Evolutionary conservation across 768 basidiomycete species (phyloP).

Genomic region (Suillus hirtellus): DNA sequence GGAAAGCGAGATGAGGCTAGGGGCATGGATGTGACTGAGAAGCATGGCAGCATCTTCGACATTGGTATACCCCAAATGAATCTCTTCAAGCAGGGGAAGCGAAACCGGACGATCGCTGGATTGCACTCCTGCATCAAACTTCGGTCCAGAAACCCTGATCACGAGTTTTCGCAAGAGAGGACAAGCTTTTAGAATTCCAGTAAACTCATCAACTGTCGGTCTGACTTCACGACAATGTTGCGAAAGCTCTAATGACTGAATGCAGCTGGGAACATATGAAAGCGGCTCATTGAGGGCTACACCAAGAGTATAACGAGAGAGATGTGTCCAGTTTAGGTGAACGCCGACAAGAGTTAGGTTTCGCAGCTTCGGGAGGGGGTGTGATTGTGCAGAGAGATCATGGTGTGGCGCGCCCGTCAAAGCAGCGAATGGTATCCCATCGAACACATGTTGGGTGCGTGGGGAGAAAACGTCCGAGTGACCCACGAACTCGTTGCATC

Average conservation of each 20-base stretch:
- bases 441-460: constrained; percentile 34
- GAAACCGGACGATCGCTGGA: constrained; percentile 28
- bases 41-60: constrained; percentile 37
- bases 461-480: constrained; percentile 48
- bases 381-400: constrained; percentile 14
- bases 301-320: constrained; percentile 30
- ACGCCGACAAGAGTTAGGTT: constrained; percentile 55
- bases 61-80: constrained; percentile 48
- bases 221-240: constrained; percentile 56
- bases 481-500: constrained; percentile 58
- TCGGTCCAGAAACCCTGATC: constrained; percentile 50
- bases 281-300: neutral
- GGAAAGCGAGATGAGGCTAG: constrained; percentile 36
- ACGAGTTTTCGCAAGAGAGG: constrained; percentile 43
- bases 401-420: constrained; percentile 14
- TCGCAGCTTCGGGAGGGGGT: constrained; percentile 44
- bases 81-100: constrained; percentile 39
- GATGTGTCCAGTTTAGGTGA: constrained; percentile 53
- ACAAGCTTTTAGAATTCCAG: constrained; percentile 41
- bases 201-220: constrained; percentile 48
- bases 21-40: constrained; percentile 43
- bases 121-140: constrained; percentile 19
- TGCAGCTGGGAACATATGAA: constrained; percentile 20
- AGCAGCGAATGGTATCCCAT: constrained; percentile 33
- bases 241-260: constrained; percentile 47